A percentile compares a stretch with the other conserved stretches of the same genome.
Conservation (phyloP, 2,329 filamentous ascomycete genomes). For the Thermoascus crustaceus region DNA sequence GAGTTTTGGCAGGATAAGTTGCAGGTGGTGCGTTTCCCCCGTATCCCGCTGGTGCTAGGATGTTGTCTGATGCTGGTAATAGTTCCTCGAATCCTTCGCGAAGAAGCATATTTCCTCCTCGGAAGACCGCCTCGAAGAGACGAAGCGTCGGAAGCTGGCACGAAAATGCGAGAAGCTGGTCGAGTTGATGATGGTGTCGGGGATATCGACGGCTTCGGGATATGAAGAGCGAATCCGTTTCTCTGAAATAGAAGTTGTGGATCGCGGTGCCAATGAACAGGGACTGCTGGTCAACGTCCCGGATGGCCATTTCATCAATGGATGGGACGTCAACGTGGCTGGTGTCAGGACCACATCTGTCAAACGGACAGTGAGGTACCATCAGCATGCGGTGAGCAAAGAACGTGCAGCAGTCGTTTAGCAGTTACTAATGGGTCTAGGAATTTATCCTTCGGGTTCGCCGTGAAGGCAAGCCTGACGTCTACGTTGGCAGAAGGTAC, state of each 20-base stretch:
- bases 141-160: conserved; percentile 85
- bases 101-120: conserved; percentile 96
- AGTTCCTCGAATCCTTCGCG: conserved; percentile 96
- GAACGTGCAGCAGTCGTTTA: neutral
- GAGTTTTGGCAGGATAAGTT: conserved; percentile 99
- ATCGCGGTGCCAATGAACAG: conserved; percentile 83
- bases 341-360: conserved; percentile 72
- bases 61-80: conserved; percentile 8
- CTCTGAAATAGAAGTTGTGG: conserved; percentile 92
- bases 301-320: conserved; percentile 85
- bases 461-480: conserved; percentile 63
- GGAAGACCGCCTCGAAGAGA: conserved; percentile 91
- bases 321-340: conserved; percentile 94
- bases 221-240: conserved; percentile 97
- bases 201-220: conserved; percentile 86
- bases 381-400: conserved; percentile 72
- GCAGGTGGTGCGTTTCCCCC: conserved; percentile 62
- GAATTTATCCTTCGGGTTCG: conserved; percentile 88
- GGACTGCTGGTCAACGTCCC: conserved; percentile 80
- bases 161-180: conserved; percentile 91
- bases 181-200: conserved; percentile 99
- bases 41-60: neutral
- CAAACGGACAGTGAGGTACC: conserved; percentile 80
- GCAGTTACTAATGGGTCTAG: conserved; percentile 33
- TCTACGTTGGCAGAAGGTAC: conserved; percentile 77